These are phyloP conservation scores for Styphnolobium japonicum DNA, from an alignment of 306 rosid genomes.

Conservation along the genomic window DNA sequence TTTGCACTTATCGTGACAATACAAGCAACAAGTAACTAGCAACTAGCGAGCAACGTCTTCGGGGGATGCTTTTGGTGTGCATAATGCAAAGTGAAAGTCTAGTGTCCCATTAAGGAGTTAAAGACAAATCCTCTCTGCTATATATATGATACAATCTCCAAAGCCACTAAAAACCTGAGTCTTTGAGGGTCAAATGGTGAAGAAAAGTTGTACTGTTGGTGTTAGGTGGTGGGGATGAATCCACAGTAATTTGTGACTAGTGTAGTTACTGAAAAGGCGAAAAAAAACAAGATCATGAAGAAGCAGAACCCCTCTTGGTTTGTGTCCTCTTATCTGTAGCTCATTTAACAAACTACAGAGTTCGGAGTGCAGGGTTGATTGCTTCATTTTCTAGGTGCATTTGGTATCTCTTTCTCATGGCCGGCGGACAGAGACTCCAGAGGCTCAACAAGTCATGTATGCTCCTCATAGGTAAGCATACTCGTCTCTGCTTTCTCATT, in stretches of 20 bases:
- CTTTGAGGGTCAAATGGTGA: neutral
- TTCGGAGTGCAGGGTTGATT: neutral
- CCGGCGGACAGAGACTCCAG: constrained; percentile 36
- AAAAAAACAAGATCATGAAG: constrained; percentile 21
- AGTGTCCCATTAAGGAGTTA: constrained; percentile 50
- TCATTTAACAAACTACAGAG: neutral
- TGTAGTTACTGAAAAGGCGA: neutral
- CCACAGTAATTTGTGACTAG: neutral
- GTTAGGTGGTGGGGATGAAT: neutral
- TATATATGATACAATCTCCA: constrained; percentile 16
- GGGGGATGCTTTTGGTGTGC: constrained; percentile 1
- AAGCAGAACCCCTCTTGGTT: constrained; percentile 4
- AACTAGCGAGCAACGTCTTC: neutral
- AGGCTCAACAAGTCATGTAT: constrained; percentile 65
- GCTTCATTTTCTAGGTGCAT: neutral
- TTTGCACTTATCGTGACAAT: neutral
- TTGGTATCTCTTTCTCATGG: constrained; percentile 36
- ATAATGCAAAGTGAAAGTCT: constrained; percentile 37
- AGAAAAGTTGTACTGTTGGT: neutral
- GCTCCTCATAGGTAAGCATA: constrained; percentile 74
- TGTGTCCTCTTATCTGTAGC: constrained; percentile 11
- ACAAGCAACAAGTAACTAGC: too few relatives aligned
- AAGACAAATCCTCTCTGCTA: constrained; percentile 18
- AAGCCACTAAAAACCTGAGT: neutral
- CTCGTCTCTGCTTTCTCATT: neutral